Percentiles rank a stretch among this genome's conserved stretches.
Conservation (phyloP, 768 basidiomycete species). For the Hericium coralloides region DNA sequence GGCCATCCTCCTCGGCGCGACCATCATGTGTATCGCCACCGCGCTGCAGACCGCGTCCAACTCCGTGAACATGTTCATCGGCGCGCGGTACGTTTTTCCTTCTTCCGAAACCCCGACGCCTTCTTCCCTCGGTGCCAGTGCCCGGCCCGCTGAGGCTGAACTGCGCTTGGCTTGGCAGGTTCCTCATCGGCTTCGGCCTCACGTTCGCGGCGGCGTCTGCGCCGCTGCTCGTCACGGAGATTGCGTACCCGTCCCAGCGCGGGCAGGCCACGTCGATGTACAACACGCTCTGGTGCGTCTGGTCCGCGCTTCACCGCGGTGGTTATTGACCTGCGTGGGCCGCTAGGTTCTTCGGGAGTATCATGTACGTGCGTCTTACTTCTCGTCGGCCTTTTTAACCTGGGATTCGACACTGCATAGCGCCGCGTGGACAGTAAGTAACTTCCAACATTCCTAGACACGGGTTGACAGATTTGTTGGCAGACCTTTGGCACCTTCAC, state of each 20-base stretch:
- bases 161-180: conserved; percentile 13
- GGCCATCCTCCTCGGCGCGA: conserved; percentile 29
- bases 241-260: conserved; percentile 42
- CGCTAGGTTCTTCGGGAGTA: conserved; percentile 24
- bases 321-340: conserved; percentile 12
- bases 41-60: conserved; percentile 30
- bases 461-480: not conserved
- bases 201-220: conserved; percentile 33
- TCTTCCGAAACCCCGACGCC: not conserved
- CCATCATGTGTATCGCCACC: conserved; percentile 30
- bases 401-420: conserved; percentile 1
- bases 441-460: not conserved
- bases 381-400: not conserved
- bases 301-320: not conserved
- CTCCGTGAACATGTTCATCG: conserved; percentile 35
- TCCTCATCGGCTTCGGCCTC: conserved; percentile 35
- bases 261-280: conserved; percentile 35
- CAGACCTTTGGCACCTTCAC: conserved; percentile 33
- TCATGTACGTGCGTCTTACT: conserved; percentile 19
- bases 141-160: not conserved
- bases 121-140: not conserved
- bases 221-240: conserved; percentile 41
- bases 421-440: conserved; percentile 21
- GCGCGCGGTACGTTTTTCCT: conserved; percentile 24
- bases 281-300: conserved; percentile 33